Base-by-base conservation (phyloP, 2,329 filamentous ascomycete species). In the Colletotrichum salicis region DNA sequence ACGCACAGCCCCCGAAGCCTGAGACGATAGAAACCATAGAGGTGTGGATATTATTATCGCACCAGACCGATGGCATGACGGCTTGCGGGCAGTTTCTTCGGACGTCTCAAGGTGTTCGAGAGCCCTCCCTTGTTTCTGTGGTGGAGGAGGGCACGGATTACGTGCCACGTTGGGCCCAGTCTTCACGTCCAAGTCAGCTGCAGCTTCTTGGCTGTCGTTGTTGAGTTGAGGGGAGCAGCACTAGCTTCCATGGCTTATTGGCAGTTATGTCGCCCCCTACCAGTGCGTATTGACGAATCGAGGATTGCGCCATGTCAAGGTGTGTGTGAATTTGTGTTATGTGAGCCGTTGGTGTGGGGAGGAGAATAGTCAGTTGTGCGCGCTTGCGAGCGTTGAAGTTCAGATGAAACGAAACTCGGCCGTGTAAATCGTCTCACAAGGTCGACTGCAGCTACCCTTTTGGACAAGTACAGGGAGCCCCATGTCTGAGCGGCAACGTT, bases 341-440 rank as follows among this genome's bases (percentile, higher is more conserved):
- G 22, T 64, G 52, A 48, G 54, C 51, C 37, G 55, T n/a, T 60
- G 33, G 56, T 24, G 57, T 59, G 63, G 63, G 31, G 22, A 48
- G 45, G 31, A 2, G 24, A 19, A 31, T 2, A 54, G 33, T 55
- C 29, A 22, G 45, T 31, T 24, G 59, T 70, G 45, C 35, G 54
- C 45, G 35, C 41, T 64, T 64, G n/a, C 35, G 27, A 58, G 52
- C 33, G 27, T 37, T 35, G 45, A 4, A 64, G 37, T 64, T 72
- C 59, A 60, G 65, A 69, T 72, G 70, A 72, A 72, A 72, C 70
- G 54, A 70, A 69, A 72, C 65, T 64, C 66, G 55, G 29, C 45
- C 54, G 55, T 56, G 29, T 31, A 45, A 41, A 22, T 59, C 70
- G 70, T 72, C 70, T 64, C 70, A 64, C 65, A 51, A 41, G 13